Base-by-base conservation (phyloP, 1,284 basidiomycete genomes). In the Heterobasidion irregulare region DNA sequence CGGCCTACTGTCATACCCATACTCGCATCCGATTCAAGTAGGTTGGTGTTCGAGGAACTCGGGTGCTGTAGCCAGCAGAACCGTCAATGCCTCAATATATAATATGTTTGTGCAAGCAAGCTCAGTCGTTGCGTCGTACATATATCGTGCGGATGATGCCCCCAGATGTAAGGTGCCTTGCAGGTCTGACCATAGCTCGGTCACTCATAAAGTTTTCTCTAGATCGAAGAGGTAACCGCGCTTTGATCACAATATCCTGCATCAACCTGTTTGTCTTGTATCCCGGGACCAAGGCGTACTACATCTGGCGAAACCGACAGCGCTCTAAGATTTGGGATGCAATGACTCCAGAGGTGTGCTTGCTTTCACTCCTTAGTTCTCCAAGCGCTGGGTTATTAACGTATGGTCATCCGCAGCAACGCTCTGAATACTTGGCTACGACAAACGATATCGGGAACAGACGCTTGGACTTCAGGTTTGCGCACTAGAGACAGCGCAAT, bases 81-180 rank as follows among this genome's bases (percentile, higher is more conserved):
- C 79, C 0, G 77, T 82, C 46, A 79, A 77, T 51, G 76, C 77
- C 0, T 77, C 78, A 2, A 50, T 82, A 45, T 82, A 82, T 62
- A 80, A 79, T 62, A 82, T 82, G 78, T 72, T 79, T 56, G 72
- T 77, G 1, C 79, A 80, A 65, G 73, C 74, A 0, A 72, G 74
- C 13, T 58, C 58, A 4, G 66, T 80, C 46, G 64, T 81, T n/a
- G 58, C 74, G 0, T 59, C 75, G 2, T 73, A 80, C 48, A 73
- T 82, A 32, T 82, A 82, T 58, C 72, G 73, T 0, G 61, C 68
- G 34, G 78, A 82, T 57, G 80, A 82, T 62, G 75, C 75, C 0
- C 79, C 80, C 1, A 65, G 66, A 58, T 82, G 78, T 78, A 58
- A 53, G 71, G 63, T 10, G 45, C 33, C 18, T 18, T 18, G 18